A percentile compares a stretch with the other conserved stretches of the same genome.
Conservation (phyloP, 192 early-diverging fungal species). For the Coemansia sp. region DNA sequence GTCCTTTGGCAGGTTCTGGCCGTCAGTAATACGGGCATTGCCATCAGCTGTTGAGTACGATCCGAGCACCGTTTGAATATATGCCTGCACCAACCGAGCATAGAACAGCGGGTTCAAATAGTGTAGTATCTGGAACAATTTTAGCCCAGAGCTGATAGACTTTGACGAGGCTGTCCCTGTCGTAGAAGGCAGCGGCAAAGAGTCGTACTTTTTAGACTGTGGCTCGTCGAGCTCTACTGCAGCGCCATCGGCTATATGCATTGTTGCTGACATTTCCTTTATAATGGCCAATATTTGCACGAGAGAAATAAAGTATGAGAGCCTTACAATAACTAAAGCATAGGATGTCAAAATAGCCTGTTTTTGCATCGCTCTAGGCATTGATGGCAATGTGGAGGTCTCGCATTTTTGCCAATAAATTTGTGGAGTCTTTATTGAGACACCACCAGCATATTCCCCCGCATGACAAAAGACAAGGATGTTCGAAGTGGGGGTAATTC, state of each 20-base stretch:
- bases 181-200: constrained; percentile 38
- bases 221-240: constrained; percentile 1
- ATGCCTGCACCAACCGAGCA: constrained; percentile 42
- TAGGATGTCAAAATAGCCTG: background rate
- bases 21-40: constrained; percentile 16
- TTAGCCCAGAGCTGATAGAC: constrained; percentile 16
- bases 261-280: constrained; percentile 1
- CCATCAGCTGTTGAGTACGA: constrained; percentile 9
- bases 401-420: too few species aligned
- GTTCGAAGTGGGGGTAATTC: too few species aligned
- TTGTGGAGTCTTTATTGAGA: too few species aligned
- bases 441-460: too few species aligned
- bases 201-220: constrained; percentile 17
- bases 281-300: background rate
- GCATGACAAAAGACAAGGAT: too few species aligned
- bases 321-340: background rate
- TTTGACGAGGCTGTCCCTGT: background rate
- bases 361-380: background rate
- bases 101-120: constrained; percentile 55
- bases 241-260: background rate
- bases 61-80: constrained; percentile 36
- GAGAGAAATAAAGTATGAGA: background rate
- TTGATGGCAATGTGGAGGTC: too few species aligned
- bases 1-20: constrained; percentile 6
- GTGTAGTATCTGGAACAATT: constrained; percentile 30